Evolutionary conservation across 345 rosid genomes (phyloP), one percentile per base, ranked within the genome.

Genomic region (Brassica carinata): DNA sequence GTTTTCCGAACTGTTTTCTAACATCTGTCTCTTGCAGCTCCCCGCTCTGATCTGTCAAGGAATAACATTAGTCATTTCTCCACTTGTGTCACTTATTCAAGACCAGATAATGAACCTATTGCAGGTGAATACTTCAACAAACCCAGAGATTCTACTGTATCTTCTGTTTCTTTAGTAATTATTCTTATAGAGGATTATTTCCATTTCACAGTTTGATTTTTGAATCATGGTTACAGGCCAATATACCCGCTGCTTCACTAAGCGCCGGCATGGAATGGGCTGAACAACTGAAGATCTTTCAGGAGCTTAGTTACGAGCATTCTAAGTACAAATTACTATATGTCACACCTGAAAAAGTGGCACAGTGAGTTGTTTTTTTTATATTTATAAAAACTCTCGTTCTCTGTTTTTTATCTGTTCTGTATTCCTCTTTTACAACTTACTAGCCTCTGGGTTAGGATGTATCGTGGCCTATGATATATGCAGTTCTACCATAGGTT

Each of bases 261-360:
- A 96, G 97, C 86, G 97, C 94, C 68, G 86, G 78, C 83, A 88
- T 93, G 98, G 99, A 93, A 79, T 96, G 99, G 99, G 74, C 86
- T 73, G 98, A 91, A 84, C 99, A 96, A 80, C 94, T 93, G 84
- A 90, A 90, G 85, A 96, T 96, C 87, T 80, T 91, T 74, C 88
- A 92, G 81, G 99, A 96, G 86, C 88, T 96, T 78, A 83, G 81
- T 79, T 89, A 96, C 64, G 98, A 92, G 85, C 84, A 83, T 83
- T 89, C 93, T 71, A 92, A 90, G 86, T 96, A 85, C 90, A 96
- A 86, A 89, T 78, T 96, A 81, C 83, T 96, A 82, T 96, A 90
- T 77, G 98, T 93, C 80, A 96, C 99, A 5, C 99, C 99, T 63
- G 99, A 96, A 85, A 96, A 96, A 85, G 99, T 96, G 80, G 99